Percentiles rank a stretch among this genome's conserved stretches.
These are phyloP conservation scores for Colletotrichum noveboracense DNA, from an alignment of 2,329 filamentous ascomycete species.

Conservation along the genomic window DNA sequence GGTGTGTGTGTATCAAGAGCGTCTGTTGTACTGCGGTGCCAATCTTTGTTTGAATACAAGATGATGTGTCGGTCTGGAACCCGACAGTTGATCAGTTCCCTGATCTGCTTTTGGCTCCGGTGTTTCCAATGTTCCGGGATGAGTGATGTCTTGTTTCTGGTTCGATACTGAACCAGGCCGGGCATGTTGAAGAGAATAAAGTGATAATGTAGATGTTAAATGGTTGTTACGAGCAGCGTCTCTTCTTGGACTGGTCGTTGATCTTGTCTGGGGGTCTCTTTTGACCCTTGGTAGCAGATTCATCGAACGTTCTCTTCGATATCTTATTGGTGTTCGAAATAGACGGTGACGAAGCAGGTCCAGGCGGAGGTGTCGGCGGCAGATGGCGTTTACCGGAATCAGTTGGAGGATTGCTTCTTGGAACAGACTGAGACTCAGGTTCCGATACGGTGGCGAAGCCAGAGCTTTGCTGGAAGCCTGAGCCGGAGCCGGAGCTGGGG, in stretches of 20 bases:
- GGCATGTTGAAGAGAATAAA: not conserved
- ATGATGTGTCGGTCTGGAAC: not conserved
- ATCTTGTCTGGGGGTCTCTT: not conserved
- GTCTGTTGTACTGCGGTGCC: not conserved
- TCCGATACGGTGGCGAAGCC: not conserved
- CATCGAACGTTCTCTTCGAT: not conserved
- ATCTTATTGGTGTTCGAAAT: not conserved
- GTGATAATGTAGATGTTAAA: not conserved
- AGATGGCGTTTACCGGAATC: not conserved
- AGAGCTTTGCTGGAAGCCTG: not conserved
- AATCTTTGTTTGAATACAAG: constrained; percentile 1
- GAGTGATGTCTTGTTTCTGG: not conserved
- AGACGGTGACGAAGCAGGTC: not conserved
- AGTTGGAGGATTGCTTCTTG: not conserved
- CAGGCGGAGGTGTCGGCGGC: not conserved
- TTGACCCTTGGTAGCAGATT: not conserved
- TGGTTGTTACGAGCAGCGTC: not conserved
- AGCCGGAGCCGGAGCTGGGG: not conserved
- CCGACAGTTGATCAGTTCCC: not conserved
- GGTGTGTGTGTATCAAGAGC: not conserved
- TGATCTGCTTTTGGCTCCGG: not conserved
- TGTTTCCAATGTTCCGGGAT: not conserved
- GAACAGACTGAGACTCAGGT: not conserved
- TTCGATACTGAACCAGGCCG: not conserved
- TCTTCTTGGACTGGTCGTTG: not conserved